Base-by-base conservation (phyloP, 2,329 filamentous ascomycete genomes). In the Fusarium lateritium region DNA sequence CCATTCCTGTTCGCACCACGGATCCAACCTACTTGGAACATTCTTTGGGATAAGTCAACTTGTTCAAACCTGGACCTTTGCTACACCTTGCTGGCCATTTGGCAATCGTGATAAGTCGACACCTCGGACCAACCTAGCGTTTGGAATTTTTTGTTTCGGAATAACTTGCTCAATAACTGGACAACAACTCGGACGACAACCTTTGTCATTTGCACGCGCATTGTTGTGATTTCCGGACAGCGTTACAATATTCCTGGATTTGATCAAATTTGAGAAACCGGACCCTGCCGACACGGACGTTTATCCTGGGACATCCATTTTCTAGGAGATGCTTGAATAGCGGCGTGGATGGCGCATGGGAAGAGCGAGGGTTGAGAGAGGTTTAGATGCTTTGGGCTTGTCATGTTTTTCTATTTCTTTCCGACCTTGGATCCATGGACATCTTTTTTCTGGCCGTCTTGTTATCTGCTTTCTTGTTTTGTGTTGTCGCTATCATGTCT, bases 61-160 rank as follows among this genome's bases (percentile, higher is more conserved):
- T 50, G 11, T 28, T 50, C 28, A 44, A 46, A 49, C 17, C 52
- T 64, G 58, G 53, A 67, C 19, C 36, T 46, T 69, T 69, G 56
- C 66, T 63, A 70, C 52, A 59, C 46, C 52, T 52, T 50, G 34
- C 42, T 56, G 63, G 52, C 36, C 52, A 40, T 19, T 52, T 66
- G 39, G 31, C 56, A 56, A 38, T 55, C 33, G 55, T 69, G 65
- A 69, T 15, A 39, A 40, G 28, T 57, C 65, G 65, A 49, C 52
- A 40, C 36, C 10, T 38, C 33, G 36, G 43, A 56, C 19, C 19
- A 24, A 47, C n/a, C 24, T n/a, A 17, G 43, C 34, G 17, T 39
- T 17, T 38, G 33, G 53, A 52, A 53, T 28, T 40, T 33, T 42
- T 34, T 22, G 6, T n/a, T 31, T 7, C 15, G 38, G 46, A 33